A percentile compares a stretch with the other conserved stretches of the same genome.
phyloP scores from a whole-genome alignment of 2,329 filamentous ascomycete genomes.

The Tolypocladium tundrense region DNA sequence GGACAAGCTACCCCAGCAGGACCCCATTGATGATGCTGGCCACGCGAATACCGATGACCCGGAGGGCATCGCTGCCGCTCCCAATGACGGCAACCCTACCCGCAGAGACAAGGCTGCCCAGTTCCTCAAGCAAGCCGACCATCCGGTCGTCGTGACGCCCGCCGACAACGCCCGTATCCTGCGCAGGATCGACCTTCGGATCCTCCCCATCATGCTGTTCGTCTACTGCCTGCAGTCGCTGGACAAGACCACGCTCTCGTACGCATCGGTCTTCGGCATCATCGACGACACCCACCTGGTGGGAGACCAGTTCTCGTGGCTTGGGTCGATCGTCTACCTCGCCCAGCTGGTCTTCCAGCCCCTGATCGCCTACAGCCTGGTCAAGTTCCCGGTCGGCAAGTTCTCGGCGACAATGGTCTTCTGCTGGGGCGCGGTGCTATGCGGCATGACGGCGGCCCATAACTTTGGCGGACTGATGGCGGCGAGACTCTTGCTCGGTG shows the following conservation, averaged over 20 bases:
- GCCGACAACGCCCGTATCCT: slow-evolving; percentile 24
- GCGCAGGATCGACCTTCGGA: slow-evolving; percentile 27
- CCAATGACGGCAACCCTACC: slow-evolving; percentile 16
- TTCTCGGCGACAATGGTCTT: slow-evolving; percentile 47
- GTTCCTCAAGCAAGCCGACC: slow-evolving; percentile 27
- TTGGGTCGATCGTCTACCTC: slow-evolving; percentile 49
- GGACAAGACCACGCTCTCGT: slow-evolving; percentile 51
- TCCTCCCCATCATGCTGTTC: slow-evolving; percentile 38
- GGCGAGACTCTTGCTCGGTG: slow-evolving; percentile 44
- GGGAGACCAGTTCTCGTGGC: slow-evolving; percentile 49
- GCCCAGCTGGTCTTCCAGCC: slow-evolving; percentile 50
- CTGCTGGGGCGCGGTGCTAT: slow-evolving; percentile 41
- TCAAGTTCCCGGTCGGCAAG: slow-evolving; percentile 51
- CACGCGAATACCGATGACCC: background rate
- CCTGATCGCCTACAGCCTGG: slow-evolving; percentile 43
- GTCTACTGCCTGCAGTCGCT: slow-evolving; percentile 55
- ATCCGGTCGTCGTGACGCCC: slow-evolving; percentile 19
- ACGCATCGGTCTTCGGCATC: slow-evolving; percentile 54
- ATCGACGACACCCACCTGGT: slow-evolving; percentile 46
- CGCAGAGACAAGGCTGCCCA: background rate
- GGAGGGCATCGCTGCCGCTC: background rate
- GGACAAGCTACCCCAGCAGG: background rate
- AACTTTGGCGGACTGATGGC: slow-evolving; percentile 38
- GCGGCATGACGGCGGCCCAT: slow-evolving; percentile 40
- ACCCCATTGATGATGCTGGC: background rate